Evolutionary conservation across 2,329 filamentous ascomycete species (phyloP), one percentile per base, ranked within the genome.

Genomic region (Truncatella angustata): DNA sequence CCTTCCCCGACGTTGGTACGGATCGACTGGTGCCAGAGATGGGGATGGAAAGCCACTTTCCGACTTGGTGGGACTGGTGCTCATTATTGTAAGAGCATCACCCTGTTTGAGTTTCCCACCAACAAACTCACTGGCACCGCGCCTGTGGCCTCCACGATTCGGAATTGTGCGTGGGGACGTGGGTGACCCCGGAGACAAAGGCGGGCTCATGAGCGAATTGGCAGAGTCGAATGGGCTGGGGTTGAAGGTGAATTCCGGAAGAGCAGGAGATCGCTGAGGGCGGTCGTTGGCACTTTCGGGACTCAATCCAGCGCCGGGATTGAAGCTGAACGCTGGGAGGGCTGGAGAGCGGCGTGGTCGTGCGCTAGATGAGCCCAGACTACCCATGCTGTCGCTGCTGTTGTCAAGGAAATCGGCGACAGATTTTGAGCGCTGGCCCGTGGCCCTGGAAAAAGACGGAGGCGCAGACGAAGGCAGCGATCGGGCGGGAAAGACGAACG

Each of bases 51-150:
- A 79, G 5, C 84, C 82, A 54, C 76, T 75, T 23, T 84, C 79
- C 50, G 76, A 75, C 58, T 86, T 90, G 10, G 85, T 87, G 24
- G 87, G 86, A 61, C 86, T 91, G 11, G 82, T 81, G 67, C 83
- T 88, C 72, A 89, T 77, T 6, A 83, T 72, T 9, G 80, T 79
- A 46, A 84, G 82, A 0, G 79, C 75, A 44, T 79, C 81, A 11
- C 81, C 73, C 70, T 77, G 69, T 60, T 83, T 75, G 58, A 80
- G 71, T 60, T 87, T 87, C 6, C 88, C 89, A 34, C 90, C 90
- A 43, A 95, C 88, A 63, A 95, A 91, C 66, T 96, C 91, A 66
- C 91, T 96, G 24, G 85, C 88, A 50, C 88, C 88, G 62, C 92
- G 82, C 61, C 86, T 81, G 67, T 96, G 92, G 26, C 87, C 85